Conservation (phyloP, 805 yeast genomes). For the Wickerhamiella domercqiae region DNA sequence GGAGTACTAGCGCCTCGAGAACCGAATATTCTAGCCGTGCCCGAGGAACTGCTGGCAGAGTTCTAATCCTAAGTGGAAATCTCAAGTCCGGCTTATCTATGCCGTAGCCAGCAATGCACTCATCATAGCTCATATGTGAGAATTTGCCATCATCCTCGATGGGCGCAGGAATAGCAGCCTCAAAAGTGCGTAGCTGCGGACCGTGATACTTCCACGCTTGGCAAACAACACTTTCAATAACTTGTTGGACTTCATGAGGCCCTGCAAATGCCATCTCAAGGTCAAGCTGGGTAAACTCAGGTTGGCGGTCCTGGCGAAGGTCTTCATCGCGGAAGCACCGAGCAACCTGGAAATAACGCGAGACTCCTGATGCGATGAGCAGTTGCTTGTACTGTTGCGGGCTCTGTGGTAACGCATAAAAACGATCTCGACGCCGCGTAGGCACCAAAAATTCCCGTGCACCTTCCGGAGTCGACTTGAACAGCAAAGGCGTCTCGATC, state of each 20-base stretch:
- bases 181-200: conserved; percentile 22
- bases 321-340: conserved; percentile 95
- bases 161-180: conserved; percentile 5
- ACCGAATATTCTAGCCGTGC: conserved; percentile 41
- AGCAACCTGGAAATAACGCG: conserved; percentile 78
- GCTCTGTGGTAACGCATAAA: conserved; percentile 90
- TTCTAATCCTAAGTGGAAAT: conserved; percentile 31
- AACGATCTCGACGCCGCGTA: conserved; percentile 43
- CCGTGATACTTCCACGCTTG: conserved; percentile 41
- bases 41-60: conserved; percentile 30
- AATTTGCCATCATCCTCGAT: conserved; percentile 11
- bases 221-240: conserved; percentile 43
- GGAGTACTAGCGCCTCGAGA: conserved; percentile 49
- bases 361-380: conserved; percentile 84
- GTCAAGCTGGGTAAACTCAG: conserved; percentile 96
- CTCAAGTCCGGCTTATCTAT: conserved; percentile 92
- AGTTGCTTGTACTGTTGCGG: conserved; percentile 97
- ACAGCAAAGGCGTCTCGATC: conserved; percentile 81
- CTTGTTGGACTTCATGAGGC: conserved; percentile 48
- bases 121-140: conserved; percentile 36
- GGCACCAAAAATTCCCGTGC: conserved; percentile 94
- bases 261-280: conserved; percentile 78
- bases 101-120: conserved; percentile 63
- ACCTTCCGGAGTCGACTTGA: conserved; percentile 96
- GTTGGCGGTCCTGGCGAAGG: conserved; percentile 86